Conservation (phyloP, 345 rosid species). For the Bruguiera sexangula region DNA sequence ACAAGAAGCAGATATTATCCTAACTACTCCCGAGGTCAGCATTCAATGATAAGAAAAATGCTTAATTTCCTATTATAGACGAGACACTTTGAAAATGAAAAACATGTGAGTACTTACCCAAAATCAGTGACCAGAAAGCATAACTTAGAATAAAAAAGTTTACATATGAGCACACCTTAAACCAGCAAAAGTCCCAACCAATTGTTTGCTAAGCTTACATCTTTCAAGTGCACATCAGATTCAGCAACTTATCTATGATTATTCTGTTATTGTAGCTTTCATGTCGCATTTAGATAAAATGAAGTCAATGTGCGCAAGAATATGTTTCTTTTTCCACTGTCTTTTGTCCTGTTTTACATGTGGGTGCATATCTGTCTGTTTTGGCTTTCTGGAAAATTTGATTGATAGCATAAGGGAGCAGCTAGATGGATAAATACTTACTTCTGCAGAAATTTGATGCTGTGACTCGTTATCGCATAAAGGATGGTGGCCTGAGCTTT, state of each 20-base stretch:
- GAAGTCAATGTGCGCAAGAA: no score
- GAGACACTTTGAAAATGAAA: not conserved
- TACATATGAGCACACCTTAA: not conserved
- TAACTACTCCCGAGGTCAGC: conserved; percentile 95
- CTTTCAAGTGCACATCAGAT: no score
- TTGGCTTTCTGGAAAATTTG: no score
- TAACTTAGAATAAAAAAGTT: no score
- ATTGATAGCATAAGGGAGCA: not conserved
- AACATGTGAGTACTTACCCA: not conserved
- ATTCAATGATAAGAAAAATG: not conserved
- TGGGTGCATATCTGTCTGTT: no score
- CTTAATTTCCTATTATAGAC: not conserved
- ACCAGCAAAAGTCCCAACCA: not conserved
- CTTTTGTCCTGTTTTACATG: no score
- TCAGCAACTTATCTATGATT: no score
- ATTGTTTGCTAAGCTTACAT: not conserved
- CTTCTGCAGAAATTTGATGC: conserved; percentile 90
- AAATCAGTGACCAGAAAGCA: not conserved
- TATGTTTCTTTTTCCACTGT: no score
- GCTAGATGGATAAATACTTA: not conserved
- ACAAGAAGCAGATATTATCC: conserved; percentile 87
- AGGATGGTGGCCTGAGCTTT: conserved; percentile 89
- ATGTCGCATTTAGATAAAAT: no score
- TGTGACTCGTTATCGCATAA: conserved; percentile 79
- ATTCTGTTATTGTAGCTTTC: no score